Percentiles rank a stretch among this genome's conserved stretches.
Conservation (phyloP, 768 basidiomycete species). For the Lentinula guzmanii region DNA sequence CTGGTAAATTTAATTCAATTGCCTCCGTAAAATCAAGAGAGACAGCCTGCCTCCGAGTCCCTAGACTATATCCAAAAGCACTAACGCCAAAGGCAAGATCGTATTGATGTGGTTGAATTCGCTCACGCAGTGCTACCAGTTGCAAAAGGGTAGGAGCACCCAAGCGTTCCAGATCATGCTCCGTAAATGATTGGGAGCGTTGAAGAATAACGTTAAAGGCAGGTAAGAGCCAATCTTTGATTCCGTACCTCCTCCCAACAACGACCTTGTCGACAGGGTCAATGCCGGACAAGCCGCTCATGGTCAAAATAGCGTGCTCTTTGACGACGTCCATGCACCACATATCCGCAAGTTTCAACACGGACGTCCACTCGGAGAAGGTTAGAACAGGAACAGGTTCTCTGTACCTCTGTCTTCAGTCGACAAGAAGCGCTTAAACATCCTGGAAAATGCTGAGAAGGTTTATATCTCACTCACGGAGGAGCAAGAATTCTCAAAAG, state of each 20-base stretch:
- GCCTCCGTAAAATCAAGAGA: not conserved
- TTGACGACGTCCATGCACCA: not conserved
- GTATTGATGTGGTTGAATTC: not conserved
- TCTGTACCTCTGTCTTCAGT: not conserved
- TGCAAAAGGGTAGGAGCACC: not conserved
- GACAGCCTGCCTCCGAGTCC: not conserved
- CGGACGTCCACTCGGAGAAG: not conserved
- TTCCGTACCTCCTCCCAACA: not conserved
- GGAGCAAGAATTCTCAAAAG: conserved; percentile 1
- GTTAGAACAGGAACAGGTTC: not conserved
- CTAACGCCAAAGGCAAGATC: not conserved
- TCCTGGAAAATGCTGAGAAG: not conserved
- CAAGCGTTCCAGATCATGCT: not conserved
- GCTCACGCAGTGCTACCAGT: not conserved
- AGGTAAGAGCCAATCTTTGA: not conserved
- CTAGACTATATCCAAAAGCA: not conserved
- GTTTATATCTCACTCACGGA: not conserved
- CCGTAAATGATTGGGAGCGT: not conserved
- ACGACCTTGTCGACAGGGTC: conserved; percentile 1
- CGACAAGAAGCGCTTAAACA: not conserved
- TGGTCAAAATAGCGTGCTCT: not conserved
- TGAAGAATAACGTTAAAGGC: not conserved
- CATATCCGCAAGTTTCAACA: conserved; percentile 1
- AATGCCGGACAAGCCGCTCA: not conserved
- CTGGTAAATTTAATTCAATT: not conserved